Base-by-base conservation (phyloP, 192 early-diverging fungal species). In the Coemansia sp. region DNA sequence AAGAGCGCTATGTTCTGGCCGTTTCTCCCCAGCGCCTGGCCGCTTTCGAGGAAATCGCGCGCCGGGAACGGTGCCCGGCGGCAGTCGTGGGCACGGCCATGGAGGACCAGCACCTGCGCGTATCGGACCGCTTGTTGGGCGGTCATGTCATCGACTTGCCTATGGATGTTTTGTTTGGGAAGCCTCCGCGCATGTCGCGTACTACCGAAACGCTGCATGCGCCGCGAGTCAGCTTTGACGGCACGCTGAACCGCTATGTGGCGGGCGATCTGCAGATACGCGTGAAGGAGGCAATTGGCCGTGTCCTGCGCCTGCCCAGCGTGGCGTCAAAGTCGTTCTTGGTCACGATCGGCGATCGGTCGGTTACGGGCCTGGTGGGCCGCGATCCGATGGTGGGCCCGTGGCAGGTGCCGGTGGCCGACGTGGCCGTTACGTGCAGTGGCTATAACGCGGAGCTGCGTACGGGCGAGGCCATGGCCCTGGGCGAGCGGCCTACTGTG, bases 351-450 rank as follows among this genome's bases (percentile, higher is more conserved):
- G 95, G 93, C 56, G 97, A 99, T 54, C 86, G 97, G 10, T 88
- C 88, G 0, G 84, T 99, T 25, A 92, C 94, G 20, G 97, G 94
- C 11, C 63, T 98, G 50, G 91, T 98, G 3, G 89, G 85, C 14
- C 87, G 95, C 34, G 97, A 99, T 47, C 97, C 96, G 53, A 84
- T 96, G 81, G 97, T 99, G 23, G 97, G 97, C 8, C 92, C 95
- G 2, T 99, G 97, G 97, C 96, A 98, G 68, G 82, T 91, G 35
- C 97, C 97, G 33, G 95, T 99, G 14, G 89, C 97, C 19, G 95
- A 99, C 72, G 94, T 96, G 9, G 84, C 91, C 1, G 90, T 99
- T 9, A 81, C 92, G 3, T 82, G 85, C 12, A 84, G 87, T 61
- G 81, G 80, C 33, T 56, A 75, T 47, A 83, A 85, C 41, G 45